Percentiles rank a stretch among this genome's conserved stretches.
These are phyloP conservation scores for Colletotrichum costaricense DNA, from an alignment of 2,329 filamentous ascomycete species.

Conservation along the genomic window DNA sequence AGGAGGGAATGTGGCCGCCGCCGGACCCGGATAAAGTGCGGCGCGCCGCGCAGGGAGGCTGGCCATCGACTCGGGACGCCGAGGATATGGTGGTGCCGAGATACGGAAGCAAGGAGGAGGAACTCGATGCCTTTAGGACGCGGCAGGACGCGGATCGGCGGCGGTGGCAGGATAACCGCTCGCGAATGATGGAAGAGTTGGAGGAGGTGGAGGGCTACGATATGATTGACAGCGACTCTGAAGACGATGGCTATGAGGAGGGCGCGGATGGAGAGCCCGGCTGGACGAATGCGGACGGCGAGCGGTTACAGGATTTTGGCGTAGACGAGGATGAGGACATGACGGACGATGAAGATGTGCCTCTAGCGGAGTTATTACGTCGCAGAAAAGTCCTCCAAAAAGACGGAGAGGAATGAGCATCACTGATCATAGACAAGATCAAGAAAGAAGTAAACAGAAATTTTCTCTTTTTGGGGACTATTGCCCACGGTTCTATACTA, in stretches of 20 bases:
- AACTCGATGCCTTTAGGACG: slow-evolving; percentile 59
- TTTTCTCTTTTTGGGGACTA: slow-evolving; percentile 23
- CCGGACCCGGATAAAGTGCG: slow-evolving; percentile 70
- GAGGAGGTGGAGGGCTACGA: slow-evolving; percentile 66
- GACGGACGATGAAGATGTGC: slow-evolving; percentile 66
- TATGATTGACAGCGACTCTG: slow-evolving; percentile 61
- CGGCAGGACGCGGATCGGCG: slow-evolving; percentile 61
- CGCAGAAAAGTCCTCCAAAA: slow-evolving; percentile 57
- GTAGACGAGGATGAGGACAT: slow-evolving; percentile 78
- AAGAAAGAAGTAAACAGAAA: neutral
- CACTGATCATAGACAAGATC: neutral
- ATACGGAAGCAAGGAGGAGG: slow-evolving; percentile 54
- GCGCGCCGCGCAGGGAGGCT: slow-evolving; percentile 48
- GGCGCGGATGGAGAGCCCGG: slow-evolving; percentile 56
- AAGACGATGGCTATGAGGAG: slow-evolving; percentile 68
- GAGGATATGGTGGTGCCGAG: slow-evolving; percentile 47
- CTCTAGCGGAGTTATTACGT: slow-evolving; percentile 74
- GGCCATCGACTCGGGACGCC: slow-evolving; percentile 50
- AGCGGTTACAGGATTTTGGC: slow-evolving; percentile 79
- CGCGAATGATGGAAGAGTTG: slow-evolving; percentile 59
- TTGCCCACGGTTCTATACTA: slow-evolving; percentile 32
- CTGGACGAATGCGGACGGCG: slow-evolving; percentile 83
- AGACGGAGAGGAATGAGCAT: slow-evolving; percentile 44
- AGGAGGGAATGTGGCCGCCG: slow-evolving; percentile 71
- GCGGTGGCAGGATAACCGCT: slow-evolving; percentile 46